Base-by-base conservation (phyloP, 192 early-diverging fungal genomes). In the Funneliformis geosporum region DNA sequence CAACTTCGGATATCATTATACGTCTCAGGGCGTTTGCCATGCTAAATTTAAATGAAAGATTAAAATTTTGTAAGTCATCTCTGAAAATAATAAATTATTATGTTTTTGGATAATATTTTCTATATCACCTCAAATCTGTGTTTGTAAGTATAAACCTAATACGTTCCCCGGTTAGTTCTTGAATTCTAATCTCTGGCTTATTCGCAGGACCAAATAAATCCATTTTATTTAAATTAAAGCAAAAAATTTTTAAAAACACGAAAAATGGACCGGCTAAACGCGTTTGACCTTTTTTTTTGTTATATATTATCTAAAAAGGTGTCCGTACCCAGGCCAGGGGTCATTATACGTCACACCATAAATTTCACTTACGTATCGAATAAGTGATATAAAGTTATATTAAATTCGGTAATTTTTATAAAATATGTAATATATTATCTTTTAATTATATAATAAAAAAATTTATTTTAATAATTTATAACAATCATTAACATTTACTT, bases 1-100 rank as follows among this genome's bases (percentile, higher is more conserved):
- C 95, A 25, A 99, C 96, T 82, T 99, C 98, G 27, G 96, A 93
- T 79, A 99, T 96, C 96, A 99, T 98, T n/a, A 93, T 88, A 68
- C 98, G 88, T 66, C 98, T 90, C 27, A 99, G 83, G 18, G 96
- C 89, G 85, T 99, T 99, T 42, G 98, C 96, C 8, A 99, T 89
- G 81, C 94, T 90, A 73, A 76, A 42, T 60, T 43, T 50, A 55
- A 50, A 71, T 44, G n/a, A n/a, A 33, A 43, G 38, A 47, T 38
- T 25, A 14, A 25, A n/a, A n/a, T n/a, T n/a, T 43, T 39, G 23
- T 33, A 33, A 28, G 23, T 77, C 61, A 28, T 50, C 21, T 65
- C 5, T n/a, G n/a, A n/a, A n/a, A n/a, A 16, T 33, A 65, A 44
- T 82, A 39, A 16, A 73, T 62, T 61, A 68, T 9, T 80, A 69